These are phyloP conservation scores for Letharia columbiana DNA, from an alignment of 495 filamentous ascomycete genomes.

Conservation along the genomic window DNA sequence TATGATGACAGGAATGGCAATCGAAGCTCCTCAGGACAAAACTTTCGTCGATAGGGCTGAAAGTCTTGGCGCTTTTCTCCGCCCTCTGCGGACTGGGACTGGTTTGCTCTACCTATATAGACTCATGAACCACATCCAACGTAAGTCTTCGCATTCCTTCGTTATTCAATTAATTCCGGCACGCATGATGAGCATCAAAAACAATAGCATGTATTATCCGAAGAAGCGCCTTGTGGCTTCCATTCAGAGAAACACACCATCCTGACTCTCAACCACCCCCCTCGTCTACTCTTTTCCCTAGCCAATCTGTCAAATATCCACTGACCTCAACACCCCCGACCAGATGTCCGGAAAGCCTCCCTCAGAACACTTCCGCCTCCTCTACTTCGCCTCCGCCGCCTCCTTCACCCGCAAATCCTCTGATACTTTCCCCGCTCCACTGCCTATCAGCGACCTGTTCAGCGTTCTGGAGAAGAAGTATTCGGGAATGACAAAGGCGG, in stretches of 20 bases:
- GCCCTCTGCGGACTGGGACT: background rate
- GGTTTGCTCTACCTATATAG: background rate
- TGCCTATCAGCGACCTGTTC: constrained; percentile 59
- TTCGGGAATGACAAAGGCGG: constrained; percentile 63
- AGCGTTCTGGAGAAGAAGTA: constrained; percentile 65
- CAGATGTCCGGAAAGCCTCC: constrained; percentile 34
- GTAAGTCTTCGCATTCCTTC: constrained; percentile 5
- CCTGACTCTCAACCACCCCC: constrained; percentile 7
- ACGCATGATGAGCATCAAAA: constrained; percentile 15
- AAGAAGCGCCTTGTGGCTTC: constrained; percentile 40
- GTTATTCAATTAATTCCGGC: background rate
- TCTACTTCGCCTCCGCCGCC: constrained; percentile 79
- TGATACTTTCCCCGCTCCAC: constrained; percentile 65
- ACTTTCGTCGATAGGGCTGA: constrained; percentile 5
- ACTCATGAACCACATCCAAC: background rate
- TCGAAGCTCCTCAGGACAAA: background rate
- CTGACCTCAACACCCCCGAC: background rate
- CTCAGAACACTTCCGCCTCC: constrained; percentile 60
- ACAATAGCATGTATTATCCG: constrained; percentile 64
- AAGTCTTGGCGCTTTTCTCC: constrained; percentile 1
- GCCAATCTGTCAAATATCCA: background rate
- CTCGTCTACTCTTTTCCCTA: constrained; percentile 21
- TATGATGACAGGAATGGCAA: background rate
- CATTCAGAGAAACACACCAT: constrained; percentile 26
- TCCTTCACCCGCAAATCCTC: constrained; percentile 62